Conservation (phyloP, 2,329 filamentous ascomycete genomes). For the Herpomyces periplanetae region DNA sequence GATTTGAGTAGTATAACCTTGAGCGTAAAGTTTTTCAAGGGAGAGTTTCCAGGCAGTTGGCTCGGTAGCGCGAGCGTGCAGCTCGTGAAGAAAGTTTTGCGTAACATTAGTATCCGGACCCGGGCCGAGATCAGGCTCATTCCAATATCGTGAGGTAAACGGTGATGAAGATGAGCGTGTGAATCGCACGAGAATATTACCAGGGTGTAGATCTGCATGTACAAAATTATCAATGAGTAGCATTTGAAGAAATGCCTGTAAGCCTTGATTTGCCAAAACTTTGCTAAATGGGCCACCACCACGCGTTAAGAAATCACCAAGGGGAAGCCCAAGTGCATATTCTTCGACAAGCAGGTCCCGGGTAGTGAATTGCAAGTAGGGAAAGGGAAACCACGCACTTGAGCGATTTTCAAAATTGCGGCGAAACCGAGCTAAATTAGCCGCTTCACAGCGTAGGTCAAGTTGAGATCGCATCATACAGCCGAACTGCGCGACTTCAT, state of each 20-base stretch:
- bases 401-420: constrained; percentile 57
- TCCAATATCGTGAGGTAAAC: background rate
- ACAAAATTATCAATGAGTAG: constrained; percentile 87
- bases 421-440: constrained; percentile 56
- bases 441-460: constrained; percentile 68
- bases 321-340: constrained; percentile 67
- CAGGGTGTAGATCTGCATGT: constrained; percentile 76
- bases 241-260: constrained; percentile 89
- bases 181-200: constrained; percentile 98
- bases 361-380: constrained; percentile 67
- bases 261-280: constrained; percentile 70
- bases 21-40: constrained; percentile 32
- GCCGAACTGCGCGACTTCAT: constrained; percentile 71
- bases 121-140: constrained; percentile 9
- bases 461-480: constrained; percentile 97
- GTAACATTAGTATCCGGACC: constrained; percentile 24
- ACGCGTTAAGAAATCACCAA: constrained; percentile 58
- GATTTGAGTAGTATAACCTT: constrained; percentile 67
- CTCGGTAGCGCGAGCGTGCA: constrained; percentile 31
- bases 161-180: no score
- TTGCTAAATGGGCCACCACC: constrained; percentile 71
- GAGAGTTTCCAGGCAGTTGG: constrained; percentile 29
- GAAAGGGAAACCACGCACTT: constrained; percentile 87
- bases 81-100: constrained; percentile 38
- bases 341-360: constrained; percentile 75